phyloP scores from a whole-genome alignment of 169 alveolate genomes.

The Ichthyophthirius multifiliis region DNA sequence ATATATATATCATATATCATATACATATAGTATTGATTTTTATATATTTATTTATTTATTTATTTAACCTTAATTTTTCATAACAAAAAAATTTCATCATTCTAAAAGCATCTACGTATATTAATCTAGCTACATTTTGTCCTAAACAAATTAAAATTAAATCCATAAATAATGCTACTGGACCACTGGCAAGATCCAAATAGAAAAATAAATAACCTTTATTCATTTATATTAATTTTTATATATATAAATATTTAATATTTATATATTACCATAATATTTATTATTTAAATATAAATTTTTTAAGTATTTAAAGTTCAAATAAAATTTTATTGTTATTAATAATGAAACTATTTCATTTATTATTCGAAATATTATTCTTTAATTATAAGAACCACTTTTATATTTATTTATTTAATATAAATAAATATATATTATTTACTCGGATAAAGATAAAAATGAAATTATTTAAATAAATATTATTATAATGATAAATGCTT shows the following conservation, averaged over 20 bases:
- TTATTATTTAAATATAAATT: background rate
- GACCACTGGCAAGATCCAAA: background rate
- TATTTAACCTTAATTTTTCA: background rate
- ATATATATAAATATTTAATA: no score
- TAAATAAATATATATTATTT: background rate
- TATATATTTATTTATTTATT: background rate
- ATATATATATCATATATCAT: no score
- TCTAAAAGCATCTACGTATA: background rate
- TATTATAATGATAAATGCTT: background rate
- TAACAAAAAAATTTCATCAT: background rate
- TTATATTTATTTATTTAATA: background rate
- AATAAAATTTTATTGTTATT: background rate
- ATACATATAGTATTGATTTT: no score
- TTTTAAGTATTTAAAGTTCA: background rate
- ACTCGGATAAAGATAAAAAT: background rate
- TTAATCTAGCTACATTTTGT: background rate
- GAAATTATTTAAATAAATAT: background rate
- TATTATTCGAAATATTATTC: background rate
- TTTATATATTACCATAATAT: background rate
- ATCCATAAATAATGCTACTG: background rate
- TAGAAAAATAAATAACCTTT: background rate
- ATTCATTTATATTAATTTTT: background rate
- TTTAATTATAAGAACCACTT: background rate
- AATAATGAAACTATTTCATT: background rate
- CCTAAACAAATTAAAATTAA: background rate